phyloP scores from a whole-genome alignment of 1,139 yeast species.

The Blastobotrys capitulatus region DNA sequence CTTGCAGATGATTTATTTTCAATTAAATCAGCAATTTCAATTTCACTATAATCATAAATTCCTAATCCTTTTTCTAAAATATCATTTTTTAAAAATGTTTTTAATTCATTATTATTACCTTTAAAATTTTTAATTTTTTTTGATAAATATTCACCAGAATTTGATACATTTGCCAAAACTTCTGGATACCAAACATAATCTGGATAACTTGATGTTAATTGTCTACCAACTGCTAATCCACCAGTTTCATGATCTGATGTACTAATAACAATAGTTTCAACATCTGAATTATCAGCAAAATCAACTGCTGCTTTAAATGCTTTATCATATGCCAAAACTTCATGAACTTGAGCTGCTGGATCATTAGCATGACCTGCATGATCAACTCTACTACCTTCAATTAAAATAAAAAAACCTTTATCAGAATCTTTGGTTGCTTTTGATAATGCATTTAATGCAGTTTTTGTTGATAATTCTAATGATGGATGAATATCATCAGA shows the following conservation, averaged over 20 bases:
- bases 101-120: slow-evolving; percentile 23
- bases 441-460: slow-evolving; percentile 60
- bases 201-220: slow-evolving; percentile 52
- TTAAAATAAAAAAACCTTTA: slow-evolving; percentile 70
- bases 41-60: slow-evolving; percentile 50
- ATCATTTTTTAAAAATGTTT: slow-evolving; percentile 44
- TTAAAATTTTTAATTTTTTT: slow-evolving; percentile 32
- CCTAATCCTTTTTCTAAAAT: slow-evolving; percentile 57
- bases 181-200: slow-evolving; percentile 77
- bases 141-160: slow-evolving; percentile 66
- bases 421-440: slow-evolving; percentile 63
- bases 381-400: slow-evolving; percentile 87
- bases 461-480: slow-evolving; percentile 62
- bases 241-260: slow-evolving; percentile 94
- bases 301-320: slow-evolving; percentile 66
- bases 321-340: slow-evolving; percentile 68
- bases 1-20: slow-evolving; percentile 30
- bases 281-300: slow-evolving; percentile 56
- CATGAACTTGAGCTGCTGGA: slow-evolving; percentile 81
- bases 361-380: slow-evolving; percentile 90
- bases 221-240: slow-evolving; percentile 74
- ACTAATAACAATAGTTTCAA: slow-evolving; percentile 67
- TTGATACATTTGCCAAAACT: slow-evolving; percentile 56
- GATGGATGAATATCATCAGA: slow-evolving; percentile 56
- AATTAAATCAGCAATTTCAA: slow-evolving; percentile 33